Evolutionary conservation across 73 alveolate genomes (phyloP).

Genomic region (Symbiodinium natans): DNA sequence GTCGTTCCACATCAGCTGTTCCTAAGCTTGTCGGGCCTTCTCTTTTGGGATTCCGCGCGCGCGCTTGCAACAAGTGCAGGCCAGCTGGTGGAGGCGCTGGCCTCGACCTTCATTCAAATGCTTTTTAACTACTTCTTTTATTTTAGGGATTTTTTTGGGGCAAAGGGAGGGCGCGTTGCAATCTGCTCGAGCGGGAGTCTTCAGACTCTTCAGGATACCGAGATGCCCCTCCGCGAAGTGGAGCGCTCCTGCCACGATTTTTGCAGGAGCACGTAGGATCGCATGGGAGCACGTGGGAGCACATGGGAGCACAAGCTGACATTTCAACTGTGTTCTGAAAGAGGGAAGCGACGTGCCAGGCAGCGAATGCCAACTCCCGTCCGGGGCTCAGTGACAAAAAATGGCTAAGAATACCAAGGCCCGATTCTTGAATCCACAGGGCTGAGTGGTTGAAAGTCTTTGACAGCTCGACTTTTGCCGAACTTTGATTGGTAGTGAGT

Average conservation of each 20-base stretch:
- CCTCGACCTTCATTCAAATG: no score
- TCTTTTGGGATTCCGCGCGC: neutral
- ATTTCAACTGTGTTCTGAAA: no score
- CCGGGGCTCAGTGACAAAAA: neutral
- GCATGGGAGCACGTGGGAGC: no score
- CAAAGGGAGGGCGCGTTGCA: neutral
- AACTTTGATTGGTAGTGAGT: no score
- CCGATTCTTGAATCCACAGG: no score
- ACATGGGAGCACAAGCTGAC: no score
- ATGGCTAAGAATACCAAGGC: no score
- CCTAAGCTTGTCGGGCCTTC: neutral
- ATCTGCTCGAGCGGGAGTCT: neutral
- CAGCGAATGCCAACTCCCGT: neutral
- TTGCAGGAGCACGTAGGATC: no score
- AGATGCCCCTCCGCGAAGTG: constrained; percentile 8
- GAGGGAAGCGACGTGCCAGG: neutral
- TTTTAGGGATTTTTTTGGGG: no score
- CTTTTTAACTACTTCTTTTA: no score
- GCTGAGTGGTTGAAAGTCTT: neutral
- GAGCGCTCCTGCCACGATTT: neutral
- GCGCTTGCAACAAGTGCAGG: neutral
- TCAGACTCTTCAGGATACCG: neutral
- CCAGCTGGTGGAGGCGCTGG: neutral
- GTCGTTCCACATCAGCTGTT: no score
- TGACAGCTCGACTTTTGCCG: no score